Evolutionary conservation across 352 stramenopile species (phyloP).

Genomic region (Phytopythium vexans): DNA sequence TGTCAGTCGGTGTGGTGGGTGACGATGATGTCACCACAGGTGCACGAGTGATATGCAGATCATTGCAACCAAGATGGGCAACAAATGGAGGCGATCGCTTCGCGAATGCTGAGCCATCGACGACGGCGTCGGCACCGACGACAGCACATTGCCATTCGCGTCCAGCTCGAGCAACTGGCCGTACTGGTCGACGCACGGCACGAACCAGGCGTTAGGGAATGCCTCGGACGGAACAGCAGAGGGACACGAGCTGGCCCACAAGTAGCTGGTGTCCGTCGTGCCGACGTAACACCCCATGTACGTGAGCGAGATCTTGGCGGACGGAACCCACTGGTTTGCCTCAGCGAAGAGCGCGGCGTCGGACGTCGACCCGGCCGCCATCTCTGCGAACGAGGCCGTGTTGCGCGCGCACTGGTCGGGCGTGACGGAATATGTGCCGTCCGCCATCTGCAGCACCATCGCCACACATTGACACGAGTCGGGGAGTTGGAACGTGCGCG

Average conservation of each 20-base stretch:
- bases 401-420: background rate
- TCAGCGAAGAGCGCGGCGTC: background rate
- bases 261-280: background rate
- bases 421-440: background rate
- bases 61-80: too few relatives aligned
- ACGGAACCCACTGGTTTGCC: background rate
- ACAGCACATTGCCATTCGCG: background rate
- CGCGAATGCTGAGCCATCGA: too few relatives aligned
- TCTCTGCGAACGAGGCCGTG: background rate
- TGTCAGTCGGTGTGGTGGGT: too few relatives aligned
- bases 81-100: too few relatives aligned
- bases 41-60: too few relatives aligned
- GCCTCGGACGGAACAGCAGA: background rate
- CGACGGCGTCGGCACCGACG: too few relatives aligned
- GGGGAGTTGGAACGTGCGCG: background rate
- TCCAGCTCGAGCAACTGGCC: background rate
- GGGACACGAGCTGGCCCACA: background rate
- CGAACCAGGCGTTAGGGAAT: background rate
- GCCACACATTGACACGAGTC: background rate
- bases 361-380: background rate
- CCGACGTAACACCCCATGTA: slow-evolving; percentile 3
- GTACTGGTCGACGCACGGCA: slow-evolving; percentile 1
- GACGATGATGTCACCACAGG: too few relatives aligned
- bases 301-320: background rate
- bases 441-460: background rate